phyloP scores from a whole-genome alignment of 495 filamentous ascomycete genomes.

The Acidomyces sp. region DNA sequence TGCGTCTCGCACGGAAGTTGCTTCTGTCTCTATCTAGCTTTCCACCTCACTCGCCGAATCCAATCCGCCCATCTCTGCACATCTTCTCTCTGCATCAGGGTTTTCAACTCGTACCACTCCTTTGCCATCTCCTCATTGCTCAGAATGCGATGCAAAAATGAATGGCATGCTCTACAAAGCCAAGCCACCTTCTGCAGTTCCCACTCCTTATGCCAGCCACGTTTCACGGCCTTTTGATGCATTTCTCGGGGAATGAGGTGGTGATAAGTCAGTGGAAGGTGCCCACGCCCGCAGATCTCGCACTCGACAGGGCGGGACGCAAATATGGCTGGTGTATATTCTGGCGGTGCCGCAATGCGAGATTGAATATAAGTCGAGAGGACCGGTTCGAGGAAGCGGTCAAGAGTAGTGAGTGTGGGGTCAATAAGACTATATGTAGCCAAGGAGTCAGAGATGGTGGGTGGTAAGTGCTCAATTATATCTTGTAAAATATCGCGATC shows the following conservation, averaged over 20 bases:
- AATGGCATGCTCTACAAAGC: conserved; percentile 80
- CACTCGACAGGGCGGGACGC: conserved; percentile 46
- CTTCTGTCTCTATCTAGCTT: conserved; percentile 9
- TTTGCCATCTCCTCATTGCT: conserved; percentile 58
- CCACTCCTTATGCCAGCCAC: conserved; percentile 69
- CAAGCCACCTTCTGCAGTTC: conserved; percentile 71
- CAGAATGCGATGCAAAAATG: conserved; percentile 65
- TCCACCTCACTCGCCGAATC: conserved; percentile 36
- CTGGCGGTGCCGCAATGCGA: conserved; percentile 45
- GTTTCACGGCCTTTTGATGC: conserved; percentile 65
- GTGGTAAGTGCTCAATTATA: conserved; percentile 36
- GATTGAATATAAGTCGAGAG: conserved; percentile 45
- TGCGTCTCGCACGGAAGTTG: too few relatives aligned
- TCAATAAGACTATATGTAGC: conserved; percentile 44
- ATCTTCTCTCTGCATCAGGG: conserved; percentile 56
- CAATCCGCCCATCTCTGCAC: conserved; percentile 51
- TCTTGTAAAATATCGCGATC: conserved; percentile 31
- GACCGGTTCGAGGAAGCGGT: conserved; percentile 47
- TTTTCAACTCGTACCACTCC: conserved; percentile 59
- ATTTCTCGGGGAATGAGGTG: conserved; percentile 67
- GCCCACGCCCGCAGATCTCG: conserved; percentile 69
- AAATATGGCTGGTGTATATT: conserved; percentile 26
- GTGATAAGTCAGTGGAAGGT: conserved; percentile 64
- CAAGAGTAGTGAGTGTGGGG: conserved; percentile 31
- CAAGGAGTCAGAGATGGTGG: conserved; percentile 46